Evolutionary conservation across 768 basidiomycete genomes (phyloP), one percentile per base, ranked within the genome.

Genomic region (Coprinopsis cinerea): DNA sequence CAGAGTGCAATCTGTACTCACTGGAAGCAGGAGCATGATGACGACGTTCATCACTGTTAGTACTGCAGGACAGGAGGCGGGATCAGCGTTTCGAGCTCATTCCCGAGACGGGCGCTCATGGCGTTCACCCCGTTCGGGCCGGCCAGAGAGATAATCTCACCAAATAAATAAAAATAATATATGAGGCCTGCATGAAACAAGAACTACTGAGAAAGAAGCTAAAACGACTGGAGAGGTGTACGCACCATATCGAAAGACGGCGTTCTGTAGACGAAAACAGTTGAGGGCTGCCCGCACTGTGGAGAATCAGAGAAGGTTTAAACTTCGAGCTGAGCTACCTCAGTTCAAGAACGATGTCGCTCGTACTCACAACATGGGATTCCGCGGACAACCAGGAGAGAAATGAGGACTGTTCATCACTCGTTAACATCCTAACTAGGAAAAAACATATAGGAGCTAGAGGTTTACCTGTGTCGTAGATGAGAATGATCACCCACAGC

Each of bases 91-190:
- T n/a, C n/a, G n/a, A n/a, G n/a, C n/a, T n/a, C n/a, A n/a, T n/a
- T n/a, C n/a, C n/a, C n/a, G n/a, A n/a, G n/a, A n/a, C 27, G 14
- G 17, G 7, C 13, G 28, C 27, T 51, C 15, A 51, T 35, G n/a
- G 28, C 32, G 4, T 15, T 15, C 13, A 10, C 34, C 2, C 22
- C 15, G 17, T 25, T 17, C 13, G 17, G 13, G n/a, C n/a, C 10
- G 36, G 39, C 22, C 14, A 35, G 24, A n/a, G 22, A 27, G 18
- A 32, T 18, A 17, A 26, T 24, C 36, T 28, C 23, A 53, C 47
- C 24, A 35, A 53, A 49, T 34, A 53, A 46, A 40, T 53, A 53
- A 11, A 28, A 27, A 35, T 49, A 53, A 49, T 53, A 53, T 44
- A 49, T 45, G 41, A 53, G 48, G 37, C 48, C 53, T 53, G 28